These are phyloP conservation scores for Penicillium glabrum DNA, from an alignment of 2,329 filamentous ascomycete species.

Conservation along the genomic window DNA sequence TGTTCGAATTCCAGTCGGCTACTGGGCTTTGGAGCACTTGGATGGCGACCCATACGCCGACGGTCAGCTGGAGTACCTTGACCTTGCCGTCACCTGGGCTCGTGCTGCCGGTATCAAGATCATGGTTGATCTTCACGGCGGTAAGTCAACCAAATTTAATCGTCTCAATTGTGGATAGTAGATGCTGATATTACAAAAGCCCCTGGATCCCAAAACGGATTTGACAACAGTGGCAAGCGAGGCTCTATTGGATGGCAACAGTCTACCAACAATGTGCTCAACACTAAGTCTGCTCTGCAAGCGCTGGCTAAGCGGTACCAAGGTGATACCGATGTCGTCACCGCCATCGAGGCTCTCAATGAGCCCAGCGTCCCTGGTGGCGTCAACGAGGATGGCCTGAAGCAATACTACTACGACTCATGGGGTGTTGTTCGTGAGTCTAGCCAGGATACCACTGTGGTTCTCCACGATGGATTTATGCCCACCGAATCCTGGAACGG, in stretches of 20 bases:
- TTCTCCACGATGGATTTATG: slow-evolving; percentile 53
- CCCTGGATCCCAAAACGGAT: slow-evolving; percentile 65
- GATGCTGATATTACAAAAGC: slow-evolving; percentile 34
- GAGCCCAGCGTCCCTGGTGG: slow-evolving; percentile 42
- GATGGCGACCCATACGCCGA: slow-evolving; percentile 61
- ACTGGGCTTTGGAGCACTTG: slow-evolving; percentile 60
- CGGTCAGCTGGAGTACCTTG: slow-evolving; percentile 60
- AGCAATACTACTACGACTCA: slow-evolving; percentile 57
- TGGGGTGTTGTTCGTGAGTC: slow-evolving; percentile 48
- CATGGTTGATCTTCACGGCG: slow-evolving; percentile 67
- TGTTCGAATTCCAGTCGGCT: slow-evolving; percentile 65
- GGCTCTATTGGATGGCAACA: slow-evolving; percentile 41
- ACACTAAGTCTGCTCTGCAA: slow-evolving; percentile 56
- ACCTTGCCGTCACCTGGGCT: slow-evolving; percentile 61
- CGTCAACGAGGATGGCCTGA: slow-evolving; percentile 45
- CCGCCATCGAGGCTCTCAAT: slow-evolving; percentile 49
- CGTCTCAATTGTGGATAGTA: not conserved
- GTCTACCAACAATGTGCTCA: slow-evolving; percentile 29
- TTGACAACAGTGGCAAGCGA: slow-evolving; percentile 63
- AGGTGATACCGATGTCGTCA: slow-evolving; percentile 58
- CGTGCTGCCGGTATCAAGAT: slow-evolving; percentile 59
- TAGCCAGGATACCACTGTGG: slow-evolving; percentile 50
- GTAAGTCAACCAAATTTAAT: slow-evolving; percentile 39
- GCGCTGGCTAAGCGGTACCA: slow-evolving; percentile 60
- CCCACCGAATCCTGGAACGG: slow-evolving; percentile 60